Base-by-base conservation (phyloP, 345 rosid species). In the Pugionium dolabratum region DNA sequence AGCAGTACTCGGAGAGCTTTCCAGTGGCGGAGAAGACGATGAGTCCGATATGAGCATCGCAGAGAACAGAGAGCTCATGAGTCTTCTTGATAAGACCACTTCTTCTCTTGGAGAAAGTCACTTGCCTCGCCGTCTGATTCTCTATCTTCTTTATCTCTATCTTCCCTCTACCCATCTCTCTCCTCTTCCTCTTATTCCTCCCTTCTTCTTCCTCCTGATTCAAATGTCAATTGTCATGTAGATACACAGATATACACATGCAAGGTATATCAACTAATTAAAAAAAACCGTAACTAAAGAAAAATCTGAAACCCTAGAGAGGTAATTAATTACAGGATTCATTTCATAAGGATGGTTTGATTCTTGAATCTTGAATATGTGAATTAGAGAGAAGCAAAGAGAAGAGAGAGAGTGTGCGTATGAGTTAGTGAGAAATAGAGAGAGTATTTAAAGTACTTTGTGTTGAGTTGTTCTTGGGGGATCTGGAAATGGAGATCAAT, bases 11-110 rank as follows among this genome's bases (percentile, higher is more conserved):
- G 25, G 59, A 73, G 62, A 76, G 43, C 59, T 81, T 81, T 40
- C 82, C 84, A 2, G 78, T 65, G 75, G 76, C 66, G 2, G 84
- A 81, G 76, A 78, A 78, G 67, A 81, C 58, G 54, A 81, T 76
- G 66, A 78, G 79, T n/a, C 75, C 84, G 60, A 81, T 78, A 65
- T 81, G 76, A 53, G 82, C 84, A 25, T 81, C 84, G 3, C 84
- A 81, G 27, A 81, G 78, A 60, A 81, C 74, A 51, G 84, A 70
- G 32, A 81, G 81, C 62, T 81, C 84, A 30, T 60, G 69, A 7
- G 80, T 73, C 72, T 81, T 81, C 80, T 81, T 81, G 25, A 78
- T 65, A 62, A 81, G 80, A 57, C 84, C 84, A 44, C 9, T 75
- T 54, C 84, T 75, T 63, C 84, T 79, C 71, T 81, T 81, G 18